Evolutionary conservation across 257 asterid species (phyloP), one percentile per base, ranked within the genome.

Genomic region (Solanum habrochaites): DNA sequence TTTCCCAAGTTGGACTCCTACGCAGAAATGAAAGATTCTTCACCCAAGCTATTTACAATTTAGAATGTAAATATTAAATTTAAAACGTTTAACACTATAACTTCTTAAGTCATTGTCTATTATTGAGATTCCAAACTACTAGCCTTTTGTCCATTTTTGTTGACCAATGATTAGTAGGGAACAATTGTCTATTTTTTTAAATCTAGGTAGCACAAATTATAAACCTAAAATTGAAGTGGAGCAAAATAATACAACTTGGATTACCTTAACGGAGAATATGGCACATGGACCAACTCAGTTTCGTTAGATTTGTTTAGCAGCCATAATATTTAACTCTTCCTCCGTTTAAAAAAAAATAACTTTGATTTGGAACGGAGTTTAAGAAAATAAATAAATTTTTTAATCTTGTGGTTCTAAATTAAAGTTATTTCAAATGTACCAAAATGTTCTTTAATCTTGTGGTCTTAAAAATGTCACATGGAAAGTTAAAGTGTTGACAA

Each of bases 401-500:
- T 31, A 3, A 32, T 3, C 35, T 32, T 32, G 1, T 32, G 5
- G 35, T 32, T 32, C 35, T 32, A 32, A 32, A 32, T 32, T 32
- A 32, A 32, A 32, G 1, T 32, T 32, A 32, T 32, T 0, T 32
- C 35, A 32, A 32, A 32, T 32, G 5, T 32, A 32, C 35, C 35
- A 32, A 32, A 32, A 32, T 32, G 35, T 0, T 5, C 5, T 32
- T 3, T 32, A 32, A 32, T 32, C 35, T 32, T 4, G 35, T 32
- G 0, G 1, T 32, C 5, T 32, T 32, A 32, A 32, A 32, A 32
- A 32, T 32, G 5, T 32, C 1, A 32, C 35, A 0, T 32, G 35
- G 0, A 32, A 3, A 32, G 1, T 0, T 32, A 32, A 32, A 3
- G 5, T 32, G 1, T 32, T 32, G 4, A 1, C 5, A 32, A 32